Evolutionary conservation across 106 monocot genomes (phyloP).

Genomic region (Agapanthus africanus): DNA sequence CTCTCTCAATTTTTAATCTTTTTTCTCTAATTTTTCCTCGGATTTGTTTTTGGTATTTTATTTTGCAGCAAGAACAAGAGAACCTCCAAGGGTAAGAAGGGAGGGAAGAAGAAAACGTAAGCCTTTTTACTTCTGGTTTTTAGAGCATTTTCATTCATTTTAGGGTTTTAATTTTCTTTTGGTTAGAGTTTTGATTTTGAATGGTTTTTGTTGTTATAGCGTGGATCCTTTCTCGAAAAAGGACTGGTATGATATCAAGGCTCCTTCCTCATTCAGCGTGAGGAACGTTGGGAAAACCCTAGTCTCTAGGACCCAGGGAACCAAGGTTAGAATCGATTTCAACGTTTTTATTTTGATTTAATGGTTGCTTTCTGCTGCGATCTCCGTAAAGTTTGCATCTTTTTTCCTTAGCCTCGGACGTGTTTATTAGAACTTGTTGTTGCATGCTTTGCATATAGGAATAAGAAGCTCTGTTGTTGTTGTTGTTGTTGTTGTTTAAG

Average conservation of each 20-base stretch:
- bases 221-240: slow-evolving; percentile 93
- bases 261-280: slow-evolving; percentile 60
- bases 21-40: no score
- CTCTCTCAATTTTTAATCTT: no score
- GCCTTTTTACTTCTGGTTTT: not conserved
- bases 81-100: slow-evolving; percentile 96
- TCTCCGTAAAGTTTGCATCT: no score
- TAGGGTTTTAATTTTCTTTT: not conserved
- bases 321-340: no score
- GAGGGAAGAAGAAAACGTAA: slow-evolving; percentile 94
- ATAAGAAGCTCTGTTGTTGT: no score
- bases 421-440: no score
- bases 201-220: slow-evolving; percentile 20
- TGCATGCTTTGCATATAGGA: no score
- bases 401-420: no score
- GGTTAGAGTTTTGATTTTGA: no score
- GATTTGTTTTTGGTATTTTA: not conserved
- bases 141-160: not conserved
- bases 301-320: slow-evolving; percentile 95
- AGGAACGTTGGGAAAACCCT: slow-evolving; percentile 93
- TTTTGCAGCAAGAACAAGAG: slow-evolving; percentile 82
- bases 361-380: no score
- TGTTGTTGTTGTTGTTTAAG: no score
- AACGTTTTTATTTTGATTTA: no score
- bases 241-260: slow-evolving; percentile 99